Conservation (phyloP, 2,329 filamentous ascomycete genomes). For the Thermomyces lanuginosus region DNA sequence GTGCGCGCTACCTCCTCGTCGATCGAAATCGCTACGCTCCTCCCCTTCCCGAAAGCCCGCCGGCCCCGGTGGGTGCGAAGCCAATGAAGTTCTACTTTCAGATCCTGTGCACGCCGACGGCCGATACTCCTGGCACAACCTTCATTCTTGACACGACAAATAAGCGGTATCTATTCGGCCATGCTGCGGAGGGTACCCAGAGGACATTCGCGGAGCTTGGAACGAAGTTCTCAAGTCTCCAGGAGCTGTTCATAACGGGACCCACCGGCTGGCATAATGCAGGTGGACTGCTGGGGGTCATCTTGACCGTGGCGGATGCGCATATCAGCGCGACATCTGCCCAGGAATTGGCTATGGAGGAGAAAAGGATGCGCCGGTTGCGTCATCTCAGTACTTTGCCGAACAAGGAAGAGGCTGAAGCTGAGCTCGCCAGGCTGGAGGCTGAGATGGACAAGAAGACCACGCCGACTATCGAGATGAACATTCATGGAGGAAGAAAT, state of each 20-base stretch:
- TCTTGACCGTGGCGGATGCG: slow-evolving; percentile 66
- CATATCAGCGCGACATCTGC: slow-evolving; percentile 34
- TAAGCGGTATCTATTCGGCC: slow-evolving; percentile 72
- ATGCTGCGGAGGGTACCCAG: slow-evolving; percentile 70
- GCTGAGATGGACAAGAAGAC: slow-evolving; percentile 10
- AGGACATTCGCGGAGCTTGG: slow-evolving; percentile 55
- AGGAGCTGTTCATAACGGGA: slow-evolving; percentile 72
- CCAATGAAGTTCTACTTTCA: slow-evolving; percentile 60
- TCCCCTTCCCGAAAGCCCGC: slow-evolving; percentile 4
- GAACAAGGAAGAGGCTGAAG: slow-evolving; percentile 5
- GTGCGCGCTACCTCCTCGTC: slow-evolving; percentile 11
- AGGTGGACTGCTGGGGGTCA: slow-evolving; percentile 70
- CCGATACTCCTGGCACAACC: slow-evolving; percentile 68
- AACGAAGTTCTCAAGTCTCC: slow-evolving; percentile 46
- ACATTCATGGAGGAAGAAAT: slow-evolving; percentile 68
- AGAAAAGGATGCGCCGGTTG: slow-evolving; percentile 24
- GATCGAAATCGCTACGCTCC: not conserved
- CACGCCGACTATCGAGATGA: slow-evolving; percentile 30
- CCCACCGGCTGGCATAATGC: slow-evolving; percentile 55
- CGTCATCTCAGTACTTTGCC: no score
- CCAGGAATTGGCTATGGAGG: slow-evolving; percentile 25
- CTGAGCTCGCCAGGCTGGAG: slow-evolving; percentile 6
- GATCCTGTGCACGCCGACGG: slow-evolving; percentile 65
- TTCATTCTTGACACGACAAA: slow-evolving; percentile 66
- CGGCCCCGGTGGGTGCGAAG: slow-evolving; percentile 3